Evolutionary conservation across 257 asterid genomes (phyloP).

Genomic region (Solanum chiquidenum): DNA sequence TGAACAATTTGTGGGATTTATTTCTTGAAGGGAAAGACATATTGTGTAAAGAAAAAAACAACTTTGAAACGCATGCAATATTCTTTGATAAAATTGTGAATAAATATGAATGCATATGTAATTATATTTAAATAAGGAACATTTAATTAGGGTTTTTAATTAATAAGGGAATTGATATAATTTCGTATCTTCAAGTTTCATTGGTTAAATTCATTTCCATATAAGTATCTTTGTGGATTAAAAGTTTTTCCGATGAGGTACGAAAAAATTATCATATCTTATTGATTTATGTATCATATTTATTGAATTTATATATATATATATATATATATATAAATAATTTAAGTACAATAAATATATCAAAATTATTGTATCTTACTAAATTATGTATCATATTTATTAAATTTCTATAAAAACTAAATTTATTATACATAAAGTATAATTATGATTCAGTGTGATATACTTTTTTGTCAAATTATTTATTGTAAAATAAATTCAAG

Average conservation of each 20-base stretch:
- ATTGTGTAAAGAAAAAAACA: not conserved
- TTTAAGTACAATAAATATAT: no score
- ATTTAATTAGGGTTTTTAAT: not conserved
- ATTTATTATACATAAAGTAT: no score
- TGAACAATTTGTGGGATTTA: not conserved
- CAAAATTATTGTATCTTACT: no score
- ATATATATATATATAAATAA: no score
- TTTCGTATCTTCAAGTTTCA: not conserved
- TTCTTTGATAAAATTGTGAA: not conserved
- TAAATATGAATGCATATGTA: not conserved
- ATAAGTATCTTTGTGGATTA: not conserved
- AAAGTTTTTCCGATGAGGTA: not conserved
- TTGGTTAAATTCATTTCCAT: not conserved
- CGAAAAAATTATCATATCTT: no score
- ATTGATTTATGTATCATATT: no score
- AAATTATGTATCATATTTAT: no score
- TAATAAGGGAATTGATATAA: not conserved
- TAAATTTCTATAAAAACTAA: no score
- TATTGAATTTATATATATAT: no score
- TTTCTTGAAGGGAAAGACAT: not conserved
- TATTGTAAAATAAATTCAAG: no score
- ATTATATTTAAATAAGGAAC: not conserved
- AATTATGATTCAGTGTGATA: no score
- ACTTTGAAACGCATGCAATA: not conserved
- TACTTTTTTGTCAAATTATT: no score